Evolutionary conservation across 2,329 filamentous ascomycete genomes (phyloP).

Genomic region (Gliomastix tumulicola): DNA sequence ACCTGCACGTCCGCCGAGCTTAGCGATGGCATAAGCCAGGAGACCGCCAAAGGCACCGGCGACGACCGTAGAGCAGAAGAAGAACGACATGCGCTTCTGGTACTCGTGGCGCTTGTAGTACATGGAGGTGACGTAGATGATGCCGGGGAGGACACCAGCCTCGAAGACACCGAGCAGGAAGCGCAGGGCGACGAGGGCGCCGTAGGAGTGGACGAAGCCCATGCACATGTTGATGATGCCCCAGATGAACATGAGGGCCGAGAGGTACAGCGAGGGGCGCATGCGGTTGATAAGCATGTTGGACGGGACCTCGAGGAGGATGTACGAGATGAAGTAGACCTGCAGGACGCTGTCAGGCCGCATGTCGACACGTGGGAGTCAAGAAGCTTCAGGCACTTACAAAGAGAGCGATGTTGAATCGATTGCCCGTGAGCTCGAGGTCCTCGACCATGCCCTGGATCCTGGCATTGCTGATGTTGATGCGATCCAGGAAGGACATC

Average conservation of each 20-base stretch:
- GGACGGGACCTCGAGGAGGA: constrained; percentile 36
- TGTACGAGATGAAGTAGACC: constrained; percentile 32
- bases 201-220: constrained; percentile 25
- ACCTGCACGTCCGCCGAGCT: constrained; percentile 32
- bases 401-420: constrained; percentile 35
- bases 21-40: constrained; percentile 32
- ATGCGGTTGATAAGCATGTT: constrained; percentile 36
- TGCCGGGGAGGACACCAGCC: constrained; percentile 31
- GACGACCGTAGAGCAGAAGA: constrained; percentile 25
- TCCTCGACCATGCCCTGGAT: constrained; percentile 35
- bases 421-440: constrained; percentile 29
- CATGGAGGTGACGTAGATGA: constrained; percentile 16
- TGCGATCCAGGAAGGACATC: constrained; percentile 34
- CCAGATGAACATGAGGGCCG: constrained; percentile 30
- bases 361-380: too few relatives aligned
- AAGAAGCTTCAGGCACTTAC: too few relatives aligned
- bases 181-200: constrained; percentile 21
- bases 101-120: constrained; percentile 21
- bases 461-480: constrained; percentile 39
- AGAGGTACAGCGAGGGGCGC: constrained; percentile 28
- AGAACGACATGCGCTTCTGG: constrained; percentile 19
- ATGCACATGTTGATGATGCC: constrained; percentile 28
- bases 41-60: constrained; percentile 37
- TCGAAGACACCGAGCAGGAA: constrained; percentile 31
- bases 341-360: constrained; percentile 10